Evolutionary conservation across 2,329 filamentous ascomycete genomes (phyloP), one percentile per base, ranked within the genome.

Genomic region (Neofusicoccum umdonicola): DNA sequence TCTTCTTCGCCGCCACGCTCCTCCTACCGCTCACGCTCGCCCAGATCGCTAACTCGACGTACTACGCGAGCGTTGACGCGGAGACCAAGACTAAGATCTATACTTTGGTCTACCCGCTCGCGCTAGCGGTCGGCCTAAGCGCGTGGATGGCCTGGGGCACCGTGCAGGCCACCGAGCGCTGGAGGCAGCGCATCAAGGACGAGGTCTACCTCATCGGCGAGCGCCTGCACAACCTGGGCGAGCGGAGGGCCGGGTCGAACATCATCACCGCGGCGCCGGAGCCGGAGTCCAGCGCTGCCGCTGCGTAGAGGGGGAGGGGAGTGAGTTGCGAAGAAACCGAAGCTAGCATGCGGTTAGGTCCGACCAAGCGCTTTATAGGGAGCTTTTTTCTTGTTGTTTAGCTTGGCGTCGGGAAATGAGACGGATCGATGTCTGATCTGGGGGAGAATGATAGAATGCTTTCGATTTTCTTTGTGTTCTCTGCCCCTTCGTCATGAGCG

Each of bases 171-270:
- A 84, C 95, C 60, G 85, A 86, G 52, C 81, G 87, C 19, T 98
- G 94, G 93, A 87, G 91, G 71, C 83, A 88, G 65, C 87, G 89
- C 65, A 92, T 99, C 52, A 84, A 92, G 44, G 96, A 99, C 76
- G 96, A 99, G 78, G 93, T 96, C 0, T 99, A 99, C 76, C 81
- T 99, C 50, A 95, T 98, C 73, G 95, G 95, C 2, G 94, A 99
- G 80, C 82, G 93, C 66, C 79, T 99, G 72, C 96, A 99, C 79
- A 99, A 99, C 76, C 96, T 97, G 78, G 91, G 92, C 2, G 88
- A 90, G 73, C 79, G 70, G 69, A 77, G 68, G 66, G 74, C 76
- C 0, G 56, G 56, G 15, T 45, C 42, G n/a, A 37, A 37, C 8
- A 44, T 60, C n/a, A 27, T 60, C 41, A 47, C 52, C 12, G 48